Evolutionary conservation across 2,329 filamentous ascomycete species (phyloP).

Genomic region (Ilyonectria sp.): DNA sequence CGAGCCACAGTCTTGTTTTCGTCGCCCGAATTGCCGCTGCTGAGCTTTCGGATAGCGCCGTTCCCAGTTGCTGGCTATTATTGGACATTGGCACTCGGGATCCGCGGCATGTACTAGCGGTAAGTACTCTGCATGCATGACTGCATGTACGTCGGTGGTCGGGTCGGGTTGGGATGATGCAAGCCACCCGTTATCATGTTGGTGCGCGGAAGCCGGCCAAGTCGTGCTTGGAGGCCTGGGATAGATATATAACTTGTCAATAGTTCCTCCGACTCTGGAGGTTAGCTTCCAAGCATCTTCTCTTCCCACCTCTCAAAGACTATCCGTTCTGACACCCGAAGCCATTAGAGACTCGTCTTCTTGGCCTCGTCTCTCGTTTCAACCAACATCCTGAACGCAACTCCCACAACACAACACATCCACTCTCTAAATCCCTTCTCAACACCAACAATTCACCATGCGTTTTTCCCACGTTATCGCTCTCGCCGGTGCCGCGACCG

Average conservation of each 20-base stretch:
- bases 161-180: conserved; percentile 2
- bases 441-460: conserved; percentile 41
- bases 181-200: conserved; percentile 7
- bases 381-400: conserved; percentile 14
- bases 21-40: too few relatives aligned
- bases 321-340: neutral
- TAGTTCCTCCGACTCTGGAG: neutral
- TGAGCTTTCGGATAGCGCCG: neutral
- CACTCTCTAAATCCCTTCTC: conserved; percentile 24
- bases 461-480: conserved; percentile 46
- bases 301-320: neutral
- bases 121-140: neutral
- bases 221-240: conserved; percentile 10
- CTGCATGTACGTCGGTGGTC: neutral
- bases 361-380: conserved; percentile 4
- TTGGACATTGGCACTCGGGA: neutral
- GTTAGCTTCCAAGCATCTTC: neutral
- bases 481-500: conserved; percentile 45
- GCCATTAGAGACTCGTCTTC: neutral
- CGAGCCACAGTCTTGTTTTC: neutral
- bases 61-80: neutral
- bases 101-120: neutral
- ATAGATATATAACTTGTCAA: neutral
- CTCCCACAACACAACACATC: conserved; percentile 17
- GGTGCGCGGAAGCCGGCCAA: neutral